A percentile compares a stretch with the other conserved stretches of the same genome.
Conservation (phyloP, 2,329 filamentous ascomycete genomes). For the Calonectria hawksworthii region DNA sequence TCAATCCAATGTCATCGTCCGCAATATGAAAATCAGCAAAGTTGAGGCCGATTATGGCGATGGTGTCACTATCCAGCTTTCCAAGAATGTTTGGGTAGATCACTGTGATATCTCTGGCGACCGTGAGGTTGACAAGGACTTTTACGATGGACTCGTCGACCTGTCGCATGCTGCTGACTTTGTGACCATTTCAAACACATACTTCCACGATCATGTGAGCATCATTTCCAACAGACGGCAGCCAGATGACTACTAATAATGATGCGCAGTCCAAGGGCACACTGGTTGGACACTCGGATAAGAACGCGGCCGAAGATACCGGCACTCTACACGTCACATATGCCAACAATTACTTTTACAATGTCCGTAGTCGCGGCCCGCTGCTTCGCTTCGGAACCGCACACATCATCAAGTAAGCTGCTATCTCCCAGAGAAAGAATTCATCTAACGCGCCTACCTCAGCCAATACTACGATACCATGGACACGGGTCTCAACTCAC, state of each 20-base stretch:
- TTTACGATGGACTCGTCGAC: constrained; percentile 60
- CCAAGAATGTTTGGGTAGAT: constrained; percentile 64
- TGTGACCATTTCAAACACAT: constrained; percentile 58
- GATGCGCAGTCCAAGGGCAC: constrained; percentile 62
- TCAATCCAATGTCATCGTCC: neutral
- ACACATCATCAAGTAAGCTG: constrained; percentile 55
- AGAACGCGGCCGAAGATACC: constrained; percentile 68
- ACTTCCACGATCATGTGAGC: constrained; percentile 57
- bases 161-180: constrained; percentile 59
- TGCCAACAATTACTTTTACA: constrained; percentile 72
- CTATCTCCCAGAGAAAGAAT: neutral
- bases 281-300: constrained; percentile 73
- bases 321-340: constrained; percentile 72
- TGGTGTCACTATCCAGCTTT: constrained; percentile 63
- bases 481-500: constrained; percentile 43
- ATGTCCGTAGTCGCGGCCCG: constrained; percentile 72
- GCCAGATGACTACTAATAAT: neutral
- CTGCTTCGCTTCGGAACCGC: constrained; percentile 73
- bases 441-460: neutral
- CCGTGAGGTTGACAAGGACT: constrained; percentile 57
- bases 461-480: constrained; percentile 44
- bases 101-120: constrained; percentile 58
- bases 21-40: constrained; percentile 6
- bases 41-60: constrained; percentile 49
- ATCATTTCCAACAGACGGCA: neutral